Evolutionary conservation across 208 protist species (phyloP).

Genomic region (Crithidia mellificae): DNA sequence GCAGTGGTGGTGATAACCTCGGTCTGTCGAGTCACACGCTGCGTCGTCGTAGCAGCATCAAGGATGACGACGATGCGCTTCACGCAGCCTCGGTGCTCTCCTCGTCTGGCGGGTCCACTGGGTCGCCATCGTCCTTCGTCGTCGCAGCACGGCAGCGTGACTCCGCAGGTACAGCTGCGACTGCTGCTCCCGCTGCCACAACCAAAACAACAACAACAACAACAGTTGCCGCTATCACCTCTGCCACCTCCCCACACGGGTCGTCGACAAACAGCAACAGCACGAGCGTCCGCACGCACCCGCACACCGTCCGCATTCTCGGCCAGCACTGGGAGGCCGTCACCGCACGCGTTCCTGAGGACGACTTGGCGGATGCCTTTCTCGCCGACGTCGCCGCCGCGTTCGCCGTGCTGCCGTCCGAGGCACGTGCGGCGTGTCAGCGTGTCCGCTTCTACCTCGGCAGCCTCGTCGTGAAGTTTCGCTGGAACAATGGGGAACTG

Average conservation of each 20-base stretch:
- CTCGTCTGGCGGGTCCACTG: background rate
- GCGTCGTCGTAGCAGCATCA: background rate
- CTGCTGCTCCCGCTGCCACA: background rate
- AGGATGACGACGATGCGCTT: background rate
- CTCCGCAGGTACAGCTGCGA: background rate
- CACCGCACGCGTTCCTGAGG: constrained; percentile 3
- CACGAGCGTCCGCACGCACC: constrained; percentile 6
- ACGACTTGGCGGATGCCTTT: constrained; percentile 18
- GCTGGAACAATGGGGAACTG: constrained; percentile 30
- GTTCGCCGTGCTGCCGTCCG: constrained; percentile 25
- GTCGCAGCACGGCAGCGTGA: constrained; percentile 11
- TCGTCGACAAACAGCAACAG: background rate
- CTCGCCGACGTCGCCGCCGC: constrained; percentile 12
- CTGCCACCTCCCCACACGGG: background rate
- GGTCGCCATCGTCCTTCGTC: background rate
- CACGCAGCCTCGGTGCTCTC: background rate
- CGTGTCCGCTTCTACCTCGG: constrained; percentile 17
- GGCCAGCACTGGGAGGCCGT: constrained; percentile 28
- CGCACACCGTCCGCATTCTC: constrained; percentile 25
- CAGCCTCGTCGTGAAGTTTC: constrained; percentile 25
- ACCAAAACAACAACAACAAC: too few relatives aligned
- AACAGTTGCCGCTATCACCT: too few relatives aligned
- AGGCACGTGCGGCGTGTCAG: constrained; percentile 30
- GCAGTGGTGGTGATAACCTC: too few relatives aligned
- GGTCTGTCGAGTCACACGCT: too few relatives aligned